Evolutionary conservation across 164 flowering plant genomes (phyloP), one percentile per base, ranked within the genome.

Genomic region (Liriodendron chinense): DNA sequence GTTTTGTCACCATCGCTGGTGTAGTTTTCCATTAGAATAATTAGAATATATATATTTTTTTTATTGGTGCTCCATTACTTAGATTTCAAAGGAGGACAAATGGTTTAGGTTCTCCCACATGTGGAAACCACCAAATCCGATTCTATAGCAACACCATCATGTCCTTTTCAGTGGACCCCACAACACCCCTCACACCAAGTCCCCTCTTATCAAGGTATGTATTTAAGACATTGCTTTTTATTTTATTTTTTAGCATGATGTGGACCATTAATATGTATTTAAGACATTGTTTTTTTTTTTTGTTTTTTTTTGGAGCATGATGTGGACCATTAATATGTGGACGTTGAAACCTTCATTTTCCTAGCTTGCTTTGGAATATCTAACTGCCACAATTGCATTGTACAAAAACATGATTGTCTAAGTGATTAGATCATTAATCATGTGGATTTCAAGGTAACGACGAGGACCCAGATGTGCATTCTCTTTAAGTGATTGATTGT

Each of bases 81-180:
- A 18, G 76, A 74, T 74, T 65, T 64, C 70, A 65, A 74, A 65
- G 69, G 61, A 49, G 70, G 76, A 74, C 57, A 74, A 65, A 74
- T 14, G 22, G 64, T 22, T 74, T 64, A 50, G 62, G 16, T 66
- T 23, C 66, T 34, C 65, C 72, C 65, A 53, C 43, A 7, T 68
- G 72, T 68, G 72, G 4, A 67, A 50, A 70, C 72, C 77, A 74
- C 77, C 77, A 57, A 74, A 68, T 74, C 72, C 65, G 64, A 68
- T 74, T 74, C 65, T 59, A 68, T 56, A 68, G 23, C 77, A 67
- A 68, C 25, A 53, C 25, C 71, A 50, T 67, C 47, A 47, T 18
- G 66, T 68, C 72, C 50, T 34, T 68, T 68, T 74, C 77, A 56
- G 12, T 56, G 61, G 43, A 6, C 34, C 62, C 56, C 71, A 9